phyloP scores from a whole-genome alignment of 2,329 filamentous ascomycete genomes.

The Huntiella omanensis region DNA sequence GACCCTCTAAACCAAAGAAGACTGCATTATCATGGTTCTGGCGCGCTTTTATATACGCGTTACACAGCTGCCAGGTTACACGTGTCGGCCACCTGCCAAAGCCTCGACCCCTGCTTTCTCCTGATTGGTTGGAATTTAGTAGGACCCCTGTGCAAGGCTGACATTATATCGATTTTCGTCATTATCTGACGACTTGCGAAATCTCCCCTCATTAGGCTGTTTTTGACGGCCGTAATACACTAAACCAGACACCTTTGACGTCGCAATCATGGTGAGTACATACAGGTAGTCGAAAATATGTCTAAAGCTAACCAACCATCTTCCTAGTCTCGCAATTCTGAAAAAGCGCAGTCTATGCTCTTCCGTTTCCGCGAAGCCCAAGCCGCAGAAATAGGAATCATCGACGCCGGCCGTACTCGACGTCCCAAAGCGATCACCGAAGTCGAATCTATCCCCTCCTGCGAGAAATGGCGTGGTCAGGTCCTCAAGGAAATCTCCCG shows the following conservation, averaged over 20 bases:
- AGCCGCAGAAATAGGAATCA: constrained; percentile 86
- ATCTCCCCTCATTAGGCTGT: too few species aligned
- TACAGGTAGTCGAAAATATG: not conserved
- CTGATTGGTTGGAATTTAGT: too few species aligned
- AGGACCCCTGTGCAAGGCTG: too few species aligned
- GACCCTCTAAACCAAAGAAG: too few species aligned
- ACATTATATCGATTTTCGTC: too few species aligned
- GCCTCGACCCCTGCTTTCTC: not conserved
- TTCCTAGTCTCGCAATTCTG: constrained; percentile 72
- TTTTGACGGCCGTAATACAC: too few species aligned
- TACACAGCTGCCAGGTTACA: not conserved
- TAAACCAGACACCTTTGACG: too few species aligned
- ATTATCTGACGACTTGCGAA: too few species aligned
- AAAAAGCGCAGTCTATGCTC: constrained; percentile 99
- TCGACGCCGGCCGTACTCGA: constrained; percentile 76
- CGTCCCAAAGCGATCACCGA: constrained; percentile 83
- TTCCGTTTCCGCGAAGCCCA: constrained; percentile 98
- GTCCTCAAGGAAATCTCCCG: constrained; percentile 93
- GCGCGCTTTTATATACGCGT: not conserved
- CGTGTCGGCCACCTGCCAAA: not conserved
- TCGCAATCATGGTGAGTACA: too few species aligned
- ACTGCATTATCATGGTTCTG: not conserved
- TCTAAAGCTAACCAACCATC: not conserved
- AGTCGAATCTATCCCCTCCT: constrained; percentile 63
- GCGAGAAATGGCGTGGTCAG: constrained; percentile 96